Percentiles rank a stretch among this genome's conserved stretches.
Evolutionary conservation across 352 stramenopile species (phyloP).

Genomic region (Elongisporangium anandrum): DNA sequence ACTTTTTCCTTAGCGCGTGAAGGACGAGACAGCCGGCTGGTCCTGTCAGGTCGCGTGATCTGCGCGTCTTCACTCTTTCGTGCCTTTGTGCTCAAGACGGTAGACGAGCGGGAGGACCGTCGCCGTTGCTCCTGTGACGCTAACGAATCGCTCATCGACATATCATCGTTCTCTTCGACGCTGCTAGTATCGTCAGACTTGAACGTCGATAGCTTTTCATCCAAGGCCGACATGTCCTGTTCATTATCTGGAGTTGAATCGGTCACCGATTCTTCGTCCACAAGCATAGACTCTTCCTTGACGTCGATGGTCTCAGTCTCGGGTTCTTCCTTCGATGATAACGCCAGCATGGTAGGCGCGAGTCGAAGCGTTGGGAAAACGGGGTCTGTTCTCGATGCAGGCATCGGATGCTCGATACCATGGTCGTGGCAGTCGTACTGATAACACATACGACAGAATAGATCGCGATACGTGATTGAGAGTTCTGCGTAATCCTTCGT

Average conservation of each 20-base stretch:
- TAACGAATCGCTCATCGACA: conserved; percentile 6
- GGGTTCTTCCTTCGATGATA: neutral
- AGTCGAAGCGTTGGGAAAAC: conserved; percentile 45
- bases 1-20: conserved; percentile 18
- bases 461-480: conserved; percentile 84
- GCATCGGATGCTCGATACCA: conserved; percentile 77
- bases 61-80: conserved; percentile 48
- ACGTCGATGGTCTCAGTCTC: conserved; percentile 1
- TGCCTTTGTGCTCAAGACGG: conserved; percentile 48
- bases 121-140: conserved; percentile 21
- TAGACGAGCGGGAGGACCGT: conserved; percentile 52
- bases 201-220: neutral
- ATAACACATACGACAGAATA: conserved; percentile 93
- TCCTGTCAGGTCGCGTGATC: conserved; percentile 11
- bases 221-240: conserved; percentile 10
- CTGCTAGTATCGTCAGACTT: conserved; percentile 3
- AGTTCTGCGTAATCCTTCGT: conserved; percentile 65
- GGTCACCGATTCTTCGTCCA: conserved; percentile 1
- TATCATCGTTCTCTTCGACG: conserved; percentile 6
- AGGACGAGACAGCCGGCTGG: conserved; percentile 13
- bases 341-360: conserved; percentile 21
- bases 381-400: conserved; percentile 49
- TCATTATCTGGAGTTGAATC: conserved; percentile 10
- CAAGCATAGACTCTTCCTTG: neutral
- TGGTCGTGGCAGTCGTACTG: conserved; percentile 91